A percentile compares a stretch with the other conserved stretches of the same genome.
Conservation (phyloP, 78 protist species). For the Capsaspora owczarzaki region DNA sequence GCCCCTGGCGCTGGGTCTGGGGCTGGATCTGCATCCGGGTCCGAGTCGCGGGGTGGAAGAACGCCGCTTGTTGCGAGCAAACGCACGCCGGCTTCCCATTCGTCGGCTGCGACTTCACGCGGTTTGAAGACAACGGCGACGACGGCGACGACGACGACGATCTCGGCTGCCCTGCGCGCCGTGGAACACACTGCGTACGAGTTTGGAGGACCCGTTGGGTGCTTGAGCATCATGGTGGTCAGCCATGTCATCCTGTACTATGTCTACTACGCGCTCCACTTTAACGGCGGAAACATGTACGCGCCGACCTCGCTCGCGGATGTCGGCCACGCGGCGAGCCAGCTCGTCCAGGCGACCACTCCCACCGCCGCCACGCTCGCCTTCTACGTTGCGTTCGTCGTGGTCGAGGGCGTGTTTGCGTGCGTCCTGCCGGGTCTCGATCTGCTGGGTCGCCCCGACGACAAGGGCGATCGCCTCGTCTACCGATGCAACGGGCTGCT, state of each 20-base stretch:
- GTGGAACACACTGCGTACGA: neutral
- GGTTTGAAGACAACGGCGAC: too few species aligned
- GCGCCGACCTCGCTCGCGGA: slow-evolving; percentile 1
- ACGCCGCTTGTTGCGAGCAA: too few species aligned
- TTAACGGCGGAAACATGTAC: neutral
- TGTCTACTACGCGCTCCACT: neutral
- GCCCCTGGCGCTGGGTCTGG: too few species aligned
- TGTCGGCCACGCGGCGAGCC: neutral
- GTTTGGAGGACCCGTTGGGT: slow-evolving; percentile 34
- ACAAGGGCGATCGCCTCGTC: neutral
- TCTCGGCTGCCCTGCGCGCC: too few species aligned
- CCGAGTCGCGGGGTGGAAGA: too few species aligned
- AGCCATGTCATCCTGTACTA: slow-evolving; percentile 20
- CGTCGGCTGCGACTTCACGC: too few species aligned
- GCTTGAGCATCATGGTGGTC: neutral
- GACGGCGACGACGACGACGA: too few species aligned
- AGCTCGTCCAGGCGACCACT: neutral
- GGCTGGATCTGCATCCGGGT: too few species aligned
- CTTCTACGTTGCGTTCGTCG: neutral
- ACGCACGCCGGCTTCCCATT: too few species aligned
- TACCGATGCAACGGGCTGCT: slow-evolving; percentile 20
- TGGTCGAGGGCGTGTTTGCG: slow-evolving; percentile 3
- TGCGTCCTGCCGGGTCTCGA: slow-evolving; percentile 14
- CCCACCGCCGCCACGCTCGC: neutral
- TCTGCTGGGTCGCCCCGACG: neutral